Conservation (phyloP, 73 alveolate species). For the Paramecium caudatum region DNA sequence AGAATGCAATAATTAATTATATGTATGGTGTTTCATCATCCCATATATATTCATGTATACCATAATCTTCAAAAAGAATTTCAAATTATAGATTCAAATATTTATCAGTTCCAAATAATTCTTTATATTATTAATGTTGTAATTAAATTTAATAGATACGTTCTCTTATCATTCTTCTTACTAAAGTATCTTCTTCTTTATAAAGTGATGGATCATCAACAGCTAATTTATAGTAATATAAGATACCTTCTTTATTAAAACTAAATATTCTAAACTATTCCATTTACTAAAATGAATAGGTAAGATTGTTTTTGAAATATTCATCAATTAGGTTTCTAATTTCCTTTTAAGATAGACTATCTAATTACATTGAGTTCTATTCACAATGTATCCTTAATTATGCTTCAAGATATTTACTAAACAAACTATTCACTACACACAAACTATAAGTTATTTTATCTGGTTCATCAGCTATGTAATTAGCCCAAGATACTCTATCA, state of each 20-base stretch:
- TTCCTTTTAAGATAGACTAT: conserved; percentile 7
- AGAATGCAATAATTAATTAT: conserved; percentile 13
- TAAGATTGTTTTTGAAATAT: conserved; percentile 28
- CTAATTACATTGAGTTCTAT: conserved; percentile 21
- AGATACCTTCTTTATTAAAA: conserved; percentile 40
- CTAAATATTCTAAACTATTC: conserved; percentile 20
- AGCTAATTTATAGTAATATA: neutral
- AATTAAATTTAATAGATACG: neutral
- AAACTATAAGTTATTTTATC: conserved; percentile 41
- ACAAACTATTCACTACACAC: conserved; percentile 50
- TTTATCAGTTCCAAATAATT: conserved; percentile 55
- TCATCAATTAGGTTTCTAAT: neutral
- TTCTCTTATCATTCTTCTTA: conserved; percentile 34
- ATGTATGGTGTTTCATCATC: conserved; percentile 62
- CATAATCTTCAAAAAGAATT: conserved; percentile 56
- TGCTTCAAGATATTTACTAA: conserved; percentile 39
- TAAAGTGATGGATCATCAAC: conserved; percentile 42
- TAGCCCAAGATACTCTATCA: conserved; percentile 67
- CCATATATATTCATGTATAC: conserved; percentile 60
- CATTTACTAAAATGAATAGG: conserved; percentile 51
- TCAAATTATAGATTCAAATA: conserved; percentile 34
- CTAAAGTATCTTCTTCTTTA: conserved; percentile 37
- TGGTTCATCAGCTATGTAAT: conserved; percentile 64
- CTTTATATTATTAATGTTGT: conserved; percentile 13
- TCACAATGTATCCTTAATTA: conserved; percentile 63